phyloP scores from a whole-genome alignment of 306 rosid species.

The Rubus idaeus region DNA sequence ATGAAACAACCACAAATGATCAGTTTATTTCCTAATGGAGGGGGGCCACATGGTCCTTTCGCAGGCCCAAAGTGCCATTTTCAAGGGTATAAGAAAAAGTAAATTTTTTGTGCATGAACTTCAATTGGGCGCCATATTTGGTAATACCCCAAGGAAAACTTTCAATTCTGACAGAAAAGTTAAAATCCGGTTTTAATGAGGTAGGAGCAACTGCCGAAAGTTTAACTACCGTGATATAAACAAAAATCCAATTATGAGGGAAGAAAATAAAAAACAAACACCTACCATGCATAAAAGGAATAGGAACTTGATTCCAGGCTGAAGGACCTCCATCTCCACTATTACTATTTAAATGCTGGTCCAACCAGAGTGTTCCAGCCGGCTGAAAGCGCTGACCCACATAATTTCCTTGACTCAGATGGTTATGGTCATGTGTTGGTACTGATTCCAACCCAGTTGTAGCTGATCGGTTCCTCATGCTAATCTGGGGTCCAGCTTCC shows the following conservation, averaged over 20 bases:
- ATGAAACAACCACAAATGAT: background rate
- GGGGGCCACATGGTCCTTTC: background rate
- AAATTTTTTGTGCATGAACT: background rate
- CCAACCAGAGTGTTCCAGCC: slow-evolving; percentile 70
- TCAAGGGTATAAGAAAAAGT: background rate
- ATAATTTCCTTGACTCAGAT: slow-evolving; percentile 64
- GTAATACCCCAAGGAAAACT: background rate
- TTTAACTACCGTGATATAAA: background rate
- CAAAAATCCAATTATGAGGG: slow-evolving; percentile 12
- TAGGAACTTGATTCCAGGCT: slow-evolving; percentile 66
- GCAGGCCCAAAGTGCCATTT: background rate
- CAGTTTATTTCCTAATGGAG: background rate
- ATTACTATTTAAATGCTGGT: slow-evolving; percentile 56
- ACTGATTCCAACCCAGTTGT: slow-evolving; percentile 46
- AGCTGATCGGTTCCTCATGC: slow-evolving; percentile 53
- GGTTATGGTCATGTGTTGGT: slow-evolving; percentile 60
- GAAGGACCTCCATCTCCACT: slow-evolving; percentile 55
- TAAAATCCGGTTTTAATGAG: background rate
- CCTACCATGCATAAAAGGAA: slow-evolving; percentile 65
- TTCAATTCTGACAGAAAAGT: background rate
- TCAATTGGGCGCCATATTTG: background rate
- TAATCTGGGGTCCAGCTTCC: slow-evolving; percentile 57
- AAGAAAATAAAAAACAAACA: slow-evolving; percentile 16
- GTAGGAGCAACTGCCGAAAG: background rate
- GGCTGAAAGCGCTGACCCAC: slow-evolving; percentile 77